phyloP scores from a whole-genome alignment of 75 land plant species.

The Isoetes taiwanensis region DNA sequence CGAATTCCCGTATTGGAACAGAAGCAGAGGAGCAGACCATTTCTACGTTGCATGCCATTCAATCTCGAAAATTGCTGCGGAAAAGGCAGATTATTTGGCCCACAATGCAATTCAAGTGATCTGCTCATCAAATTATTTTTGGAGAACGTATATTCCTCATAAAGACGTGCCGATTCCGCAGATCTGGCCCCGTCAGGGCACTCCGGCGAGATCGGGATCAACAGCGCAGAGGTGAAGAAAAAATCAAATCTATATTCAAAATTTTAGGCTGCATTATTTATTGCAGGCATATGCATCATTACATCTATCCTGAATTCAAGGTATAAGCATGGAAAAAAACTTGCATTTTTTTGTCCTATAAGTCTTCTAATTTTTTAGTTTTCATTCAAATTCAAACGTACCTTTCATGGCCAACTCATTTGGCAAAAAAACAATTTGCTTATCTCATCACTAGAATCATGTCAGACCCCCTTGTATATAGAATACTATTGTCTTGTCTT shows the following conservation, averaged over 20 bases:
- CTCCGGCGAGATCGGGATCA: neutral
- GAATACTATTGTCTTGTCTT: neutral
- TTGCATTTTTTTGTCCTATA: no score
- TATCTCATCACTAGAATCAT: no score
- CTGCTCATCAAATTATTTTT: neutral
- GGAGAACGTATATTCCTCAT: neutral
- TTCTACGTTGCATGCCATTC: conserved; percentile 9
- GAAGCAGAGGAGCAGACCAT: neutral
- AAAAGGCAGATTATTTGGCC: neutral
- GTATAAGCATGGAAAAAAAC: no score
- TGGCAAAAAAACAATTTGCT: neutral
- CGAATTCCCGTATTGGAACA: neutral
- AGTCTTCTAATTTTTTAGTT: no score
- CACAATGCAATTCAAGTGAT: conserved; percentile 5
- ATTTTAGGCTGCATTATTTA: conserved; percentile 8
- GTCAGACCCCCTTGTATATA: no score
- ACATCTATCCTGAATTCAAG: no score
- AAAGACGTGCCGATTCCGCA: conserved; percentile 1
- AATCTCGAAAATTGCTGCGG: neutral
- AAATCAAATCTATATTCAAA: no score
- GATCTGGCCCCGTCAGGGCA: neutral
- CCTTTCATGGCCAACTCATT: no score
- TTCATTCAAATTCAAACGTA: no score
- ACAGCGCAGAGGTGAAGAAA: no score
- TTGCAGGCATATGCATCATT: neutral